phyloP scores from a whole-genome alignment of 352 stramenopile species.

The Globisporangium mamillatum region DNA sequence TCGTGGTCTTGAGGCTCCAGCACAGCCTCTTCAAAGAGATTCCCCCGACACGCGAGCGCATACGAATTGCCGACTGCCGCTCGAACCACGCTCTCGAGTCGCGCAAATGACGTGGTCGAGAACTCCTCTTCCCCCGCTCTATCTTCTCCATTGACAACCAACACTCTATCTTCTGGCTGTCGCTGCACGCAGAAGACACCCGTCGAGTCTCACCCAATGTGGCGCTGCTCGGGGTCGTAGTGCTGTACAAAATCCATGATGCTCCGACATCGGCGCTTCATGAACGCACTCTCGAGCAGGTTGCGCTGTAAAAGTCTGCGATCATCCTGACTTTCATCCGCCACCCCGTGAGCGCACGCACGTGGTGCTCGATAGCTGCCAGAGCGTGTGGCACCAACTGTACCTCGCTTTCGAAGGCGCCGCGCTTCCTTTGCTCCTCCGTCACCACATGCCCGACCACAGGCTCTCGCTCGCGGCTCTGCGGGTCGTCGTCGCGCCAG shows the following conservation, averaged over 20 bases:
- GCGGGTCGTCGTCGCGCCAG: conserved; percentile 10
- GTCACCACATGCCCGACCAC: conserved; percentile 9
- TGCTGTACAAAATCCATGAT: conserved; percentile 10
- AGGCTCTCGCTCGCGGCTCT: background rate
- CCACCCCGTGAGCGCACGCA: background rate
- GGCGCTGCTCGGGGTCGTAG: conserved; percentile 8
- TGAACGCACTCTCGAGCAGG: conserved; percentile 16
- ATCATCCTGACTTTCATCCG: conserved; percentile 6
- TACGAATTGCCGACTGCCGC: background rate
- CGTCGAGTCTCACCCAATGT: background rate
- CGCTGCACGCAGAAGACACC: background rate
- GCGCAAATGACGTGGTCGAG: background rate
- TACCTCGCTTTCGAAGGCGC: conserved; percentile 3
- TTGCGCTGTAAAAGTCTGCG: conserved; percentile 10
- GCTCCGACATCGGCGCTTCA: conserved; percentile 15
- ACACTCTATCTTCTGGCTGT: background rate
- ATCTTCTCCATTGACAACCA: background rate
- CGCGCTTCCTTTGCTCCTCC: background rate
- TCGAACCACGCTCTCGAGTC: background rate
- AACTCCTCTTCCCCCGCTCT: background rate
- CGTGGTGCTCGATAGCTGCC: conserved; percentile 2
- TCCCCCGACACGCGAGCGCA: background rate
- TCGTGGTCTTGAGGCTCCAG: background rate
- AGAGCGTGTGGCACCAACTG: conserved; percentile 9
- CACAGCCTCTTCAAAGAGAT: background rate